phyloP scores from a whole-genome alignment of 257 asterid species.

The Solanum appendiculatum region DNA sequence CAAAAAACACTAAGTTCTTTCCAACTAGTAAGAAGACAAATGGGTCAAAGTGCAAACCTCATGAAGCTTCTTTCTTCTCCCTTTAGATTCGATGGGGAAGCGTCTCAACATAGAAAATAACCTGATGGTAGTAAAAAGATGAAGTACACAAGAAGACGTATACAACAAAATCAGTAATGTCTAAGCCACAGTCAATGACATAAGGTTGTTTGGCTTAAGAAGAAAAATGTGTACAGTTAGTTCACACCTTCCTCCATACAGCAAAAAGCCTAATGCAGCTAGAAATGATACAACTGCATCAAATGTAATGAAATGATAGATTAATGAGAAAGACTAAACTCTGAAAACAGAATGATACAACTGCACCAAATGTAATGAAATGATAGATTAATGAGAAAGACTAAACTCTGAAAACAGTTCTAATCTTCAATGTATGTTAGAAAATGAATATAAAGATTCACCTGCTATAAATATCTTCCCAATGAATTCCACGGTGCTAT shows the following conservation, averaged over 20 bases:
- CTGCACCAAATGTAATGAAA: slow-evolving; percentile 36
- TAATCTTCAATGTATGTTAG: not conserved
- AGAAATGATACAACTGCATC: slow-evolving; percentile 74
- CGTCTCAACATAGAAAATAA: slow-evolving; percentile 79
- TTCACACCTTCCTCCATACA: slow-evolving; percentile 95
- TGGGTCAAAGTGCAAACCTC: not conserved
- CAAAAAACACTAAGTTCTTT: not conserved
- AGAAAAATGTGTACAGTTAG: not conserved
- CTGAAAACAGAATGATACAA: slow-evolving; percentile 16
- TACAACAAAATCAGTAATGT: not conserved
- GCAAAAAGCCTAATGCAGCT: slow-evolving; percentile 87
- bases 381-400: not conserved
- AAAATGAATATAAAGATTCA: slow-evolving; percentile 8
- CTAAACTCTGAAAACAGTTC: not conserved
- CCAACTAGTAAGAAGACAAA: not conserved
- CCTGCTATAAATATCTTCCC: slow-evolving; percentile 93
- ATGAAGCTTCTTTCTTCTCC: slow-evolving; percentile 87
- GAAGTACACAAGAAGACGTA: not conserved
- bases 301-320: not conserved
- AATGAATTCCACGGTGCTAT: slow-evolving; percentile 39
- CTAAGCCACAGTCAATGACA: not conserved
- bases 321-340: not conserved
- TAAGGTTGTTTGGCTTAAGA: not conserved
- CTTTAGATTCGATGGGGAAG: slow-evolving; percentile 92
- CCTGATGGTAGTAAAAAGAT: slow-evolving; percentile 25